Conservation (phyloP, 1,284 basidiomycete species). For the Rhodotorula glutinis region DNA sequence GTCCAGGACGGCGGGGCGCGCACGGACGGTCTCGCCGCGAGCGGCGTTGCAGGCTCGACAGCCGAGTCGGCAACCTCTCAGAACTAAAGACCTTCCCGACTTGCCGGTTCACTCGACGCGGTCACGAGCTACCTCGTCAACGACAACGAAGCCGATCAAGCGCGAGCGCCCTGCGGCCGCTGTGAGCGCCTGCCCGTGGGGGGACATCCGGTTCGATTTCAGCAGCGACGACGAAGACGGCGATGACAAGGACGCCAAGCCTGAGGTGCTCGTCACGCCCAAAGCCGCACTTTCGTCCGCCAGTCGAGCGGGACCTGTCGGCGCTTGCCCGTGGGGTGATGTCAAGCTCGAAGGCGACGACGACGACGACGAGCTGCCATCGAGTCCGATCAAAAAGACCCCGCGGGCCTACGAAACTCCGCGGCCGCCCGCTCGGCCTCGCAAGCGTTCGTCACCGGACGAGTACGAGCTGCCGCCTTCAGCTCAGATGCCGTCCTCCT, state of each 20-base stretch:
- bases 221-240: not conserved
- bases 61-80: too few species aligned
- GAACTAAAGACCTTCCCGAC: too few species aligned
- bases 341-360: constrained; percentile 2
- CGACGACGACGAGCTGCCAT: not conserved
- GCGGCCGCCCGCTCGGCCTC: not conserved
- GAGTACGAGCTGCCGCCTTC: not conserved
- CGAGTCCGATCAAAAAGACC: not conserved
- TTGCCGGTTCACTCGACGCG: too few species aligned
- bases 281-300: too few species aligned
- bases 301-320: too few species aligned
- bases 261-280: too few species aligned
- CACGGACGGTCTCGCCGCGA: not conserved
- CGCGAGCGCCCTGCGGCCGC: not conserved
- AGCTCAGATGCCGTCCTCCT: not conserved
- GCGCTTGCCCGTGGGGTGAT: constrained; percentile 7
- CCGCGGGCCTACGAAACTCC: not conserved
- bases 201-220: not conserved
- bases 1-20: too few species aligned
- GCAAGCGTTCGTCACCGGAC: not conserved
- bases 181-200: constrained; percentile 5
- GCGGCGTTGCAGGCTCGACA: too few species aligned
- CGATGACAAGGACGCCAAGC: too few species aligned
- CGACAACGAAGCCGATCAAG: too few species aligned
- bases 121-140: not conserved